Evolutionary conservation across 805 yeast genomes (phyloP).

Genomic region (Wickerhamiella brachini): DNA sequence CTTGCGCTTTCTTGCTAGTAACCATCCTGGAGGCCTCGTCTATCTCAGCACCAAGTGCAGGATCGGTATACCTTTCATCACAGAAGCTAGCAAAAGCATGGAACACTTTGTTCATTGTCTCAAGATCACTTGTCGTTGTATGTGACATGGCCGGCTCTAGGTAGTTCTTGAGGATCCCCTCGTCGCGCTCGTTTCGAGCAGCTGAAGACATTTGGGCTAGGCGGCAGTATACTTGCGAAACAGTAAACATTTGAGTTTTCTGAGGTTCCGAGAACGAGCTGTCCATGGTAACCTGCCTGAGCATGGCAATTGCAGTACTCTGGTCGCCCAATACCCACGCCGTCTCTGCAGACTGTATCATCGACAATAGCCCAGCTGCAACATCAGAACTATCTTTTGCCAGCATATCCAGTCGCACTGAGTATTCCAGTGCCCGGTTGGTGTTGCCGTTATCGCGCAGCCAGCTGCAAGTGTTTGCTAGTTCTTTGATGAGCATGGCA

Average conservation of each 20-base stretch:
- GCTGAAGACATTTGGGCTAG: conserved; percentile 53
- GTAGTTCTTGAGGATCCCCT: conserved; percentile 41
- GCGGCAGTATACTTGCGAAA: conserved; percentile 10
- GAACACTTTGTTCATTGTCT: conserved; percentile 31
- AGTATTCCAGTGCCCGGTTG: conserved; percentile 16
- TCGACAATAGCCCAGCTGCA: conserved; percentile 13
- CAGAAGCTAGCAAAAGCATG: conserved; percentile 62
- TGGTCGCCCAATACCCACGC: conserved; percentile 54
- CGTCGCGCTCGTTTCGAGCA: conserved; percentile 55
- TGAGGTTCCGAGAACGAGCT: conserved; percentile 2
- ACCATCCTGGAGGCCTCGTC: conserved; percentile 6
- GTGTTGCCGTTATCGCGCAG: conserved; percentile 15
- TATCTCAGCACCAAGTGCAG: not conserved
- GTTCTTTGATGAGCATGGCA: conserved; percentile 4
- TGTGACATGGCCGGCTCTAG: conserved; percentile 33
- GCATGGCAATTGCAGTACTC: conserved; percentile 40
- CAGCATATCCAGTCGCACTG: conserved; percentile 14
- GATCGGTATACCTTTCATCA: conserved; percentile 14
- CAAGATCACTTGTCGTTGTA: not conserved
- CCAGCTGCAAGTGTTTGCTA: conserved; percentile 3
- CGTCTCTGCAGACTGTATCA: conserved; percentile 41
- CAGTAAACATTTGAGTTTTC: not conserved
- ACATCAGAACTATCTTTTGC: not conserved
- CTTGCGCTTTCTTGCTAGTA: not conserved
- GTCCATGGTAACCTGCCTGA: conserved; percentile 26